These are phyloP conservation scores for Saccharomycopsis amapae DNA, from an alignment of 805 yeast species.

Conservation along the genomic window DNA sequence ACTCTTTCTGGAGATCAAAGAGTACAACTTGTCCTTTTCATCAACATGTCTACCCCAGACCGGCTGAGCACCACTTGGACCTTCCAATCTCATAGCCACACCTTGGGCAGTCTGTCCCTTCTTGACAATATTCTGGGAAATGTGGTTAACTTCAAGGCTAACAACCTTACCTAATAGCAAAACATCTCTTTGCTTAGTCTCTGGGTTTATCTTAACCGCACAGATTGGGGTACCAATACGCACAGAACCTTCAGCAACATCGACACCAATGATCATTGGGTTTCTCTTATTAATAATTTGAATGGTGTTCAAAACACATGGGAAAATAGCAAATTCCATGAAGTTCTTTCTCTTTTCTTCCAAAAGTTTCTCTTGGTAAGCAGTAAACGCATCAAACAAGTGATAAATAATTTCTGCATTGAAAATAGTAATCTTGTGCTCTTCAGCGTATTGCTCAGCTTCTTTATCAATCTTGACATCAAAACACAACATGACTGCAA, in stretches of 20 bases:
- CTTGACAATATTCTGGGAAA: constrained; percentile 67
- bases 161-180: constrained; percentile 77
- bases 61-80: constrained; percentile 88
- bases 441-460: constrained; percentile 96
- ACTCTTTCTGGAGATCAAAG: constrained; percentile 82
- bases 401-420: constrained; percentile 96
- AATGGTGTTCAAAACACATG: constrained; percentile 88
- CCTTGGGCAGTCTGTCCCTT: constrained; percentile 97
- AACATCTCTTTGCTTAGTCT: constrained; percentile 64
- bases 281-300: constrained; percentile 97
- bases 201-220: constrained; percentile 85
- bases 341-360: constrained; percentile 88
- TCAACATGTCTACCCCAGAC: constrained; percentile 99
- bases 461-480: constrained; percentile 96
- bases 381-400: constrained; percentile 89
- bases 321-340: constrained; percentile 84
- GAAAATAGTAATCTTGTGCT: constrained; percentile 85
- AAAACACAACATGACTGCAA: constrained; percentile 96
- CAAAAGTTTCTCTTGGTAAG: constrained; percentile 79
- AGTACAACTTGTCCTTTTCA: constrained; percentile 83
- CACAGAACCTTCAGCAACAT: constrained; percentile 84
- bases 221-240: constrained; percentile 93
- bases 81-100: constrained; percentile 96
- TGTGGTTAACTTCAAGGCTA: constrained; percentile 95
- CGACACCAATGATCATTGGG: constrained; percentile 99